A percentile compares a stretch with the other conserved stretches of the same genome.
These are phyloP conservation scores for Kwoniella dendrophila DNA, from an alignment of 768 basidiomycete genomes.

Conservation along the genomic window DNA sequence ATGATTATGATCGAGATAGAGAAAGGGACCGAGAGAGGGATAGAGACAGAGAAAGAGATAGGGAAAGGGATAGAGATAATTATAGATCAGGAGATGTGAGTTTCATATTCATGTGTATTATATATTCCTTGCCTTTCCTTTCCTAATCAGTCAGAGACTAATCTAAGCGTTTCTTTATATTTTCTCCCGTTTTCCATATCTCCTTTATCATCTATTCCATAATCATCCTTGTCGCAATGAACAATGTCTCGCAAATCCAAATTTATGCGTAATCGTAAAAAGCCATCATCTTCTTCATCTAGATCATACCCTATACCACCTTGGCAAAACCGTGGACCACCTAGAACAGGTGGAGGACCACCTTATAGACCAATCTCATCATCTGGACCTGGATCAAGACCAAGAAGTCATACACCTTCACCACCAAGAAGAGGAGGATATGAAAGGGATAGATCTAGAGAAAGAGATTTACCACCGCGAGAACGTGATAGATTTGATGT, in stretches of 20 bases:
- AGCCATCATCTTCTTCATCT: neutral
- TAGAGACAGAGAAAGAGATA: slow-evolving; percentile 4
- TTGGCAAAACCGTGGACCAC: slow-evolving; percentile 22
- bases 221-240: neutral
- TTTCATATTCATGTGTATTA: neutral
- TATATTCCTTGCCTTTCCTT: neutral
- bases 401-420: slow-evolving; percentile 33
- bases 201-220: neutral
- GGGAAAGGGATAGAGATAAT: slow-evolving; percentile 11
- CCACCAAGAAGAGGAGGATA: slow-evolving; percentile 22
- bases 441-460: slow-evolving; percentile 25
- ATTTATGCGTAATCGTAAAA: neutral
- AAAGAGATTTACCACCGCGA: neutral
- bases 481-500: slow-evolving; percentile 12
- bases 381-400: slow-evolving; percentile 15
- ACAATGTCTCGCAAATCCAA: neutral
- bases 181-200: neutral
- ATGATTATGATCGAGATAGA: slow-evolving; percentile 2
- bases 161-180: neutral
- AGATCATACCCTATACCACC: slow-evolving; percentile 19
- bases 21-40: slow-evolving; percentile 5
- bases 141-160: neutral
- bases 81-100: slow-evolving; percentile 9
- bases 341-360: slow-evolving; percentile 3
- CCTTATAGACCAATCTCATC: slow-evolving; percentile 4